phyloP scores from a whole-genome alignment of 306 rosid species.

The Canavalia ensiformis region DNA sequence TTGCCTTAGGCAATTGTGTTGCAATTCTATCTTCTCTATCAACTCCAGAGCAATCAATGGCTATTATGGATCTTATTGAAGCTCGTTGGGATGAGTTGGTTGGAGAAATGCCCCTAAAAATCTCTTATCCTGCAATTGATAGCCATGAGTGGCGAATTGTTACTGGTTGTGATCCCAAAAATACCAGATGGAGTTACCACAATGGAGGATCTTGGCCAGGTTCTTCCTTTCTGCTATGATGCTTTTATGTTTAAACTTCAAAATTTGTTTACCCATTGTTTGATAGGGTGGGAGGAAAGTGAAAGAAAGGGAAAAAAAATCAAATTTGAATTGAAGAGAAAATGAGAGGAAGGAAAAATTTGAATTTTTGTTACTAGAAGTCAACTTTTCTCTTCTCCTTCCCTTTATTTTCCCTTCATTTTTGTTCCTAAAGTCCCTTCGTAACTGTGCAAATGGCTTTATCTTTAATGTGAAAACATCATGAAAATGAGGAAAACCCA shows the following conservation, averaged over 20 bases:
- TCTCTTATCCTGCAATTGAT: slow-evolving; percentile 86
- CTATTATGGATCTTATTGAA: slow-evolving; percentile 95
- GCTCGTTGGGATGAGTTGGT: slow-evolving; percentile 96
- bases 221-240: slow-evolving; percentile 53
- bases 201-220: slow-evolving; percentile 99
- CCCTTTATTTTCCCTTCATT: too few relatives aligned
- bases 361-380: too few relatives aligned
- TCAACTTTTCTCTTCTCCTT: too few relatives aligned
- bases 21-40: slow-evolving; percentile 89
- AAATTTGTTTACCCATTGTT: slow-evolving; percentile 23
- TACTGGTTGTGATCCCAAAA: slow-evolving; percentile 96
- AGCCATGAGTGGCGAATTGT: slow-evolving; percentile 91
- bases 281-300: too few relatives aligned
- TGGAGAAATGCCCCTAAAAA: slow-evolving; percentile 94
- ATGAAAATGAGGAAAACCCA: not conserved
- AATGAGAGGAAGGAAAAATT: too few relatives aligned
- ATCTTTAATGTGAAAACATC: slow-evolving; percentile 8
- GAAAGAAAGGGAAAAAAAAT: too few relatives aligned
- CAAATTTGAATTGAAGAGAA: too few relatives aligned
- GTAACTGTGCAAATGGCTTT: not conserved
- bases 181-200: slow-evolving; percentile 97
- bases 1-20: slow-evolving; percentile 87
- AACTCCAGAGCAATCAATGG: slow-evolving; percentile 91
- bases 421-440: not conserved
- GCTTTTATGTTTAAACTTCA: slow-evolving; percentile 18